Evolutionary conservation across 2,329 filamentous ascomycete species (phyloP).

Genomic region (Bipolaris oryzae): DNA sequence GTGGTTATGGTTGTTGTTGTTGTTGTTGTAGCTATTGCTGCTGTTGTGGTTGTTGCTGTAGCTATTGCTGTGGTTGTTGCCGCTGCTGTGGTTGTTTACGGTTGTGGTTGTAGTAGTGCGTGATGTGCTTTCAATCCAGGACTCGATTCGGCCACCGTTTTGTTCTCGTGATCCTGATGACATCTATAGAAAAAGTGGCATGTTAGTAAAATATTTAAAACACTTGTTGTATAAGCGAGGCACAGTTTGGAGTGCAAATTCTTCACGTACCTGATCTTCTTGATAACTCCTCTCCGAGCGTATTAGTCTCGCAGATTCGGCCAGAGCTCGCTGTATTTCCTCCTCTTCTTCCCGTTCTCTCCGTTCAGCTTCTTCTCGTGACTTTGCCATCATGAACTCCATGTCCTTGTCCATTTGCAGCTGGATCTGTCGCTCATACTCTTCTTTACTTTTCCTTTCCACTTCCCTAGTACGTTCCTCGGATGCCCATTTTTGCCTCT

Average conservation of each 20-base stretch:
- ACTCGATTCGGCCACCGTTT: background rate
- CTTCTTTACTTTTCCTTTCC: conserved; percentile 8
- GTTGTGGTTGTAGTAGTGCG: background rate
- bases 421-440: conserved; percentile 10
- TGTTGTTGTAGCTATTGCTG: no score
- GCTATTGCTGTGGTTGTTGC: background rate
- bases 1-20: no score
- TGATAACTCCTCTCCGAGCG: conserved; percentile 2
- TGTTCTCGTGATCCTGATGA: conserved; percentile 6
- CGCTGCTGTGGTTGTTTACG: background rate
- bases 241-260: background rate
- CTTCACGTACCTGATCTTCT: conserved; percentile 12
- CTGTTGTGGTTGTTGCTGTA: background rate
- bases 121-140: conserved; percentile 5
- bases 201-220: conserved; percentile 2
- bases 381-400: conserved; percentile 14
- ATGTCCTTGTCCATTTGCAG: conserved; percentile 16
- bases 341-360: conserved; percentile 16
- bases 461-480: conserved; percentile 1
- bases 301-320: conserved; percentile 2
- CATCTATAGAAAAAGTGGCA: background rate
- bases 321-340: conserved; percentile 13
- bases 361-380: conserved; percentile 13
- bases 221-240: background rate
- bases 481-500: conserved; percentile 4